Evolutionary conservation across 1,139 yeast genomes (phyloP).

Genomic region (Casaregolazyma lundiana): DNA sequence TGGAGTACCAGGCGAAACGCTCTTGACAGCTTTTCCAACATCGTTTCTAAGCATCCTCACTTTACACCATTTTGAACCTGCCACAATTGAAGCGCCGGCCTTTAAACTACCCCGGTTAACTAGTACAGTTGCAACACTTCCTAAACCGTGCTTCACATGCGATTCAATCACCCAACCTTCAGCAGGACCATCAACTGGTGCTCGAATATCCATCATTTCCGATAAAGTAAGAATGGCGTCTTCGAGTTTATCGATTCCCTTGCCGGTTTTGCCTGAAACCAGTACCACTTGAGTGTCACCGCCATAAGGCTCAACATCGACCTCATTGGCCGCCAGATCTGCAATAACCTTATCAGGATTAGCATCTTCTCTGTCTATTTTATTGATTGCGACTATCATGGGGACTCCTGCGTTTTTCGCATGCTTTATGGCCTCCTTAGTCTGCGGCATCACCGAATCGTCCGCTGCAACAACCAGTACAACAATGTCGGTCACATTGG

Average conservation of each 20-base stretch:
- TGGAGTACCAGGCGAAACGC: conserved; percentile 86
- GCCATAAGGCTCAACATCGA: conserved; percentile 88
- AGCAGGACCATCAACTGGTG: conserved; percentile 48
- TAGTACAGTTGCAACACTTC: conserved; percentile 80
- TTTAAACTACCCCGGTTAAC: conserved; percentile 74
- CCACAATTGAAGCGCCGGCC: conserved; percentile 67
- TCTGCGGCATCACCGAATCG: conserved; percentile 97
- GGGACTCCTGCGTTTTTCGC: conserved; percentile 82
- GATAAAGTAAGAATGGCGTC: conserved; percentile 84
- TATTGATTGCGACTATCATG: conserved; percentile 85
- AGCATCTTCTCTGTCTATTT: conserved; percentile 78
- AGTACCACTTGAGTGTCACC: conserved; percentile 91
- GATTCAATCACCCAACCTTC: conserved; percentile 95
- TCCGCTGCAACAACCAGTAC: conserved; percentile 96
- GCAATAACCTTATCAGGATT: conserved; percentile 68
- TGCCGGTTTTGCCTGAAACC: conserved; percentile 82
- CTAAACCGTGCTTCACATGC: conserved; percentile 75
- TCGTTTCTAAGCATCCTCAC: conserved; percentile 82
- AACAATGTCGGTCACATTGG: conserved; percentile 87
- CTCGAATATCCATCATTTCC: conserved; percentile 73
- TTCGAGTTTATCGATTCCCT: conserved; percentile 82
- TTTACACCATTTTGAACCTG: conserved; percentile 83
- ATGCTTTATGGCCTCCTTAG: conserved; percentile 92
- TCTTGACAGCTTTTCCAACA: conserved; percentile 54
- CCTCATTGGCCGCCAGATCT: conserved; percentile 71